Conservation (phyloP, 2,329 filamentous ascomycete genomes). For the Cryphonectria naterciae region DNA sequence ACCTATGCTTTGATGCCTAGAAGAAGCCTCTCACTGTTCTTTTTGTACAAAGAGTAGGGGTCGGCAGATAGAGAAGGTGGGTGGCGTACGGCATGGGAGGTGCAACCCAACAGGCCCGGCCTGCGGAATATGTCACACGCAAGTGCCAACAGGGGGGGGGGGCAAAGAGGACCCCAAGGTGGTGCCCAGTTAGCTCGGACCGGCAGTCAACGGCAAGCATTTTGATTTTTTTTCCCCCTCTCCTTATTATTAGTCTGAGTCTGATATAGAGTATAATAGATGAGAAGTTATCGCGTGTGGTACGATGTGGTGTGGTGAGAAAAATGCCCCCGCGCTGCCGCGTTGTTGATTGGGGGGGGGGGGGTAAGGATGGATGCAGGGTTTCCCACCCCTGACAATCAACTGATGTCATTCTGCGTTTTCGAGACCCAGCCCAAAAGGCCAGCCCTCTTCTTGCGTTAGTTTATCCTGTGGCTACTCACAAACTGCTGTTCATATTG, state of each 20-base stretch:
- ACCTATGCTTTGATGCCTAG: slow-evolving; percentile 4
- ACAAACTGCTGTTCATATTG: too few species aligned
- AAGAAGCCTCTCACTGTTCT: not conserved
- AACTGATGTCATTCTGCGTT: slow-evolving; percentile 23
- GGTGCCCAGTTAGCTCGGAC: not conserved
- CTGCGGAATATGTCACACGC: slow-evolving; percentile 7
- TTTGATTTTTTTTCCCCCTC: not conserved
- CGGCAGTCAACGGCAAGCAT: not conserved
- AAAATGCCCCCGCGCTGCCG: not conserved
- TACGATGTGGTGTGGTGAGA: not conserved
- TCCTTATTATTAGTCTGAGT: not conserved
- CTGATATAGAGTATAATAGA: not conserved
- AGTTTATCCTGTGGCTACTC: too few species aligned
- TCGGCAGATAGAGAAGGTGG: not conserved
- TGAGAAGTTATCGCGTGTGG: not conserved
- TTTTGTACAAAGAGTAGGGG: slow-evolving; percentile 17
- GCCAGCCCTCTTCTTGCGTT: not conserved
- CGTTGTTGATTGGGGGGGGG: slow-evolving; percentile 1
- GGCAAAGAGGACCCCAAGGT: not conserved
- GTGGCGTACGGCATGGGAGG: not conserved
- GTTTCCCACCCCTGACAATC: not conserved
- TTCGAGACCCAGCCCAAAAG: not conserved
- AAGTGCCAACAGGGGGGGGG: not conserved
- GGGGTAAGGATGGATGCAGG: not conserved
- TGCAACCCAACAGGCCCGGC: not conserved